A percentile compares a stretch with the other conserved stretches of the same genome.
Evolutionary conservation across 2,329 filamentous ascomycete species (phyloP).

Genomic region (Acephala macrosclerotiorum): DNA sequence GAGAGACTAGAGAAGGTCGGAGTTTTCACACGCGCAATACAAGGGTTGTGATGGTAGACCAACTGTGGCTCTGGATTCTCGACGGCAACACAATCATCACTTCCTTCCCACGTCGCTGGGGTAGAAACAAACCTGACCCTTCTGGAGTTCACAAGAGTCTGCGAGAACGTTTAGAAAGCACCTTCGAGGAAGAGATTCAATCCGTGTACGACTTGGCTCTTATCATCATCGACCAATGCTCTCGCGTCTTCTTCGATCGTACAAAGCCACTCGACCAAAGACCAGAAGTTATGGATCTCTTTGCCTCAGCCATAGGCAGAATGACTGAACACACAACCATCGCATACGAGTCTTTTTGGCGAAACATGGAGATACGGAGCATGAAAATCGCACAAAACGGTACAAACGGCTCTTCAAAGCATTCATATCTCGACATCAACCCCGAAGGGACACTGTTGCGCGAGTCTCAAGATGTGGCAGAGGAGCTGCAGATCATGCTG

Average conservation of each 20-base stretch:
- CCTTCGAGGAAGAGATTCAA: conserved; percentile 39
- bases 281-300: conserved; percentile 52
- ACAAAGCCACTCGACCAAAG: conserved; percentile 43
- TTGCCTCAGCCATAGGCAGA: conserved; percentile 50
- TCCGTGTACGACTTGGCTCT: conserved; percentile 50
- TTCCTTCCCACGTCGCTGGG: conserved; percentile 51
- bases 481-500: conserved; percentile 55
- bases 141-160: conserved; percentile 51
- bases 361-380: conserved; percentile 39
- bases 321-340: conserved; percentile 41
- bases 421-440: conserved; percentile 48
- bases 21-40: conserved; percentile 18
- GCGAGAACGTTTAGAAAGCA: conserved; percentile 41
- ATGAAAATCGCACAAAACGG: conserved; percentile 2
- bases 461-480: conserved; percentile 54
- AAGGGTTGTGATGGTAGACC: conserved; percentile 51
- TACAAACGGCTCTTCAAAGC: background rate
- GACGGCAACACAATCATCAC: conserved; percentile 50
- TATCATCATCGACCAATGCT: conserved; percentile 50
- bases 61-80: conserved; percentile 53
- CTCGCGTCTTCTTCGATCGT: conserved; percentile 50
- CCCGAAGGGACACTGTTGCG: conserved; percentile 49
- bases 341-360: conserved; percentile 49
- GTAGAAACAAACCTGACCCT: conserved; percentile 49
- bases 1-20: conserved; percentile 23